A percentile compares a stretch with the other conserved stretches of the same genome.
Conservation (phyloP, 2,329 filamentous ascomycete genomes). For the Fusarium sp. region DNA sequence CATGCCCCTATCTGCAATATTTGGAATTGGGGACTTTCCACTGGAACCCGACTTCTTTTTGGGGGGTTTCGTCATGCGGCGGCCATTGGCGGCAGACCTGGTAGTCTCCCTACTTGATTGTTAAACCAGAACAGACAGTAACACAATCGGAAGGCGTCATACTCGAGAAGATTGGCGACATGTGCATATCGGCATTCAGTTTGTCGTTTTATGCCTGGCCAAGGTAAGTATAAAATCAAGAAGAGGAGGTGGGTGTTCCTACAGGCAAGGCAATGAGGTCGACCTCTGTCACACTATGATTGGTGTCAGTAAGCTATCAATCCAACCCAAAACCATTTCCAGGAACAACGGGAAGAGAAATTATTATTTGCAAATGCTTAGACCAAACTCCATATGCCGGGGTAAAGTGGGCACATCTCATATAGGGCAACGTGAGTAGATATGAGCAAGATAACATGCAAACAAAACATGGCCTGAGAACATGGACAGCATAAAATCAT, state of each 20-base stretch:
- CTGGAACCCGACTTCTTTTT: conserved; percentile 61
- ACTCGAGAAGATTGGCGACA: conserved; percentile 82
- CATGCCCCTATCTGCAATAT: conserved; percentile 66
- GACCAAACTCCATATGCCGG: not conserved
- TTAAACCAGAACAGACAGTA: conserved; percentile 23
- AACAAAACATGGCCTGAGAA: conserved; percentile 2
- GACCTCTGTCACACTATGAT: conserved; percentile 77
- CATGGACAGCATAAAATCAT: conserved; percentile 6
- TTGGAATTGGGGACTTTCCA: conserved; percentile 59
- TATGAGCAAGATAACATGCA: not conserved
- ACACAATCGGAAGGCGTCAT: conserved; percentile 48
- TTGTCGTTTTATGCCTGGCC: conserved; percentile 77
- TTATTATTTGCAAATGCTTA: not conserved
- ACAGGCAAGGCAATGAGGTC: conserved; percentile 76
- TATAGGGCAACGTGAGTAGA: not conserved
- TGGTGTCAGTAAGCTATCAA: conserved; percentile 16
- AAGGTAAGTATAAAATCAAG: conserved; percentile 27
- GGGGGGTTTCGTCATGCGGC: conserved; percentile 67
- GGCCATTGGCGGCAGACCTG: conserved; percentile 62
- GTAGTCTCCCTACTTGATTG: conserved; percentile 63
- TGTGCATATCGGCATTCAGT: conserved; percentile 80
- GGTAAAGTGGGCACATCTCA: conserved; percentile 34
- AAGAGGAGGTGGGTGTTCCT: conserved; percentile 45
- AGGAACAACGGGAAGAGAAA: not conserved
- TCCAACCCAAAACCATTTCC: not conserved